A percentile compares a stretch with the other conserved stretches of the same genome.
Evolutionary conservation across 331 rosid species (phyloP).

Genomic region (Pyrus hybrid): DNA sequence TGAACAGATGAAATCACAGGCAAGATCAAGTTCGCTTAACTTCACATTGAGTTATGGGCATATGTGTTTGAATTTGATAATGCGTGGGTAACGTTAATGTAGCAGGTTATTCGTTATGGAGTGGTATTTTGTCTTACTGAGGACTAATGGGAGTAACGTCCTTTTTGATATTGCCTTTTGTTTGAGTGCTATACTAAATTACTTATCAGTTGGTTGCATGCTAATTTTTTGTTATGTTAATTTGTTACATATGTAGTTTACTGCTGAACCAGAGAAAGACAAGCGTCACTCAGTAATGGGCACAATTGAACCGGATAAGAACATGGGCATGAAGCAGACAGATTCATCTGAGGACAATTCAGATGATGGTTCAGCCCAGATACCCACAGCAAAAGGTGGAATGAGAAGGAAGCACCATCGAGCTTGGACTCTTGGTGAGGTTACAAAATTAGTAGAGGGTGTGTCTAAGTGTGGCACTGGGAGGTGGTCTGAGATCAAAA

Average conservation of each 20-base stretch:
- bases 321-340: constrained; percentile 28
- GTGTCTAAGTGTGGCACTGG: constrained; percentile 92
- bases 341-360: constrained; percentile 38
- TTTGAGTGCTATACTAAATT: neutral
- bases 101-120: no score
- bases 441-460: constrained; percentile 84
- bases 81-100: no score
- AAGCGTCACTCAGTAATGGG: constrained; percentile 22
- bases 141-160: neutral
- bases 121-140: no score
- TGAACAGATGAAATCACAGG: constrained; percentile 39
- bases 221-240: neutral
- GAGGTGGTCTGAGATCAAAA: constrained; percentile 97
- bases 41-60: no score
- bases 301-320: constrained; percentile 32
- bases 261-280: constrained; percentile 43
- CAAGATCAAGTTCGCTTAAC: constrained; percentile 21
- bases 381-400: constrained; percentile 79
- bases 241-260: constrained; percentile 19
- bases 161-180: neutral
- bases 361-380: constrained; percentile 39
- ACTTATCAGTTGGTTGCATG: neutral
- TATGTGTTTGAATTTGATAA: no score
- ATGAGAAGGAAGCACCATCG: constrained; percentile 94
- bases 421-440: constrained; percentile 93